Conservation (phyloP, 352 stramenopile species). For the Lagenidium sp. region DNA sequence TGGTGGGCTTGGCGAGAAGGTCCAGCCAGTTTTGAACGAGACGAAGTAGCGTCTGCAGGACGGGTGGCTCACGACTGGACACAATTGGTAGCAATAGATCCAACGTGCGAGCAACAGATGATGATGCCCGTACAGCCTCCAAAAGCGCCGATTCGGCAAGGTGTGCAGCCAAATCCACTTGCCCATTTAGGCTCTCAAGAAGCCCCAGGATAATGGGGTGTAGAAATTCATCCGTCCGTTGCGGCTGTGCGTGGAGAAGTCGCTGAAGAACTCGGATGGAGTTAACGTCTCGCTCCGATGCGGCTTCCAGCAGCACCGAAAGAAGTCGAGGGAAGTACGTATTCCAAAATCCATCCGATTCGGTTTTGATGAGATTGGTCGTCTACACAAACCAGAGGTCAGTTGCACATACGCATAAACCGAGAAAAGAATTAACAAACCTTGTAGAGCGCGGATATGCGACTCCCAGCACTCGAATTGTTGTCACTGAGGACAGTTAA, state of each 20-base stretch:
- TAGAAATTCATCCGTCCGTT: constrained; percentile 38
- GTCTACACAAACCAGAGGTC: constrained; percentile 5
- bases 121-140: constrained; percentile 20
- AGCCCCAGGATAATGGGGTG: constrained; percentile 51
- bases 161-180: constrained; percentile 31
- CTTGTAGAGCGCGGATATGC: constrained; percentile 35
- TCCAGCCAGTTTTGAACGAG: constrained; percentile 39
- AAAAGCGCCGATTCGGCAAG: constrained; percentile 40
- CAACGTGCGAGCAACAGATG: constrained; percentile 24
- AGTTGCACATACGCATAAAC: not conserved
- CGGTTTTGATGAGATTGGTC: constrained; percentile 11
- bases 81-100: constrained; percentile 30
- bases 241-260: constrained; percentile 28
- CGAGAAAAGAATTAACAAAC: constrained; percentile 10
- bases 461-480: constrained; percentile 28
- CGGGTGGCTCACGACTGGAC: constrained; percentile 22
- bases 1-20: not conserved
- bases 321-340: constrained; percentile 10
- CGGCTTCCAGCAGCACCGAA: constrained; percentile 19
- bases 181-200: constrained; percentile 29
- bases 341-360: constrained; percentile 14
- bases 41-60: constrained; percentile 36
- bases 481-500: constrained; percentile 33
- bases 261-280: constrained; percentile 45
- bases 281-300: constrained; percentile 30